Percentiles rank a stretch among this genome's conserved stretches.
phyloP scores from a whole-genome alignment of 1,284 basidiomycete genomes.

The Marasmius sp. region DNA sequence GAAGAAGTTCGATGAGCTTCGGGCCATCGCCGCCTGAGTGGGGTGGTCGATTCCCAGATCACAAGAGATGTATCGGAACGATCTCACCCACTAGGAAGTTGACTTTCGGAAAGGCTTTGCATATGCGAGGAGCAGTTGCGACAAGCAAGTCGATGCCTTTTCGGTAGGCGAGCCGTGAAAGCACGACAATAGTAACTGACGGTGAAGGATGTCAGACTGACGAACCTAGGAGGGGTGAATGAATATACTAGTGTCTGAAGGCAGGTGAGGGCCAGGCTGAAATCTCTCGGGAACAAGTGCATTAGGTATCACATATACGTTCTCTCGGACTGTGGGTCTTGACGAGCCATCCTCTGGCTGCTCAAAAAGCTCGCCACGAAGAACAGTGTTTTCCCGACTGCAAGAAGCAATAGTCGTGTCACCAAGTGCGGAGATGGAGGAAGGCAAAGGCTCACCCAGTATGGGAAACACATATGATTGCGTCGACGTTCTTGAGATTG shows the following conservation, averaged over 20 bases:
- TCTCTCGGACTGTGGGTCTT: constrained; percentile 50
- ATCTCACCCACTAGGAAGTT: constrained; percentile 82
- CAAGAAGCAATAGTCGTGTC: not conserved
- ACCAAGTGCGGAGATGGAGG: not conserved
- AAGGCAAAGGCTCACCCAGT: constrained; percentile 68
- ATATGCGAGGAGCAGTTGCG: constrained; percentile 89
- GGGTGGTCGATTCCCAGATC: not conserved
- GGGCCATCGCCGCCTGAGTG: constrained; percentile 86
- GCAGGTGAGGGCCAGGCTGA: constrained; percentile 53
- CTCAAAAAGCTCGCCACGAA: constrained; percentile 77
- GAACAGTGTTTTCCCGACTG: constrained; percentile 92
- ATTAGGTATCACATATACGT: constrained; percentile 92
- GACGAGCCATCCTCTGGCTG: constrained; percentile 40
- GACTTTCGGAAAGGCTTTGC: constrained; percentile 80
- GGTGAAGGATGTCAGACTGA: not conserved
- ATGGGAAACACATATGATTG: constrained; percentile 96
- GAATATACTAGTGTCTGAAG: constrained; percentile 60
- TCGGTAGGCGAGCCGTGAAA: constrained; percentile 95
- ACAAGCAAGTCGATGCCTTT: constrained; percentile 97
- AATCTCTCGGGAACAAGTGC: constrained; percentile 91
- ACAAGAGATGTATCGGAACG: not conserved
- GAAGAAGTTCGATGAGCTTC: constrained; percentile 91
- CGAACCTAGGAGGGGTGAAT: not conserved
- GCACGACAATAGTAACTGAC: constrained; percentile 87
- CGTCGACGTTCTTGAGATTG: constrained; percentile 88